Evolutionary conservation across 805 yeast species (phyloP).

Genomic region (Cyberlindnera lachancei): DNA sequence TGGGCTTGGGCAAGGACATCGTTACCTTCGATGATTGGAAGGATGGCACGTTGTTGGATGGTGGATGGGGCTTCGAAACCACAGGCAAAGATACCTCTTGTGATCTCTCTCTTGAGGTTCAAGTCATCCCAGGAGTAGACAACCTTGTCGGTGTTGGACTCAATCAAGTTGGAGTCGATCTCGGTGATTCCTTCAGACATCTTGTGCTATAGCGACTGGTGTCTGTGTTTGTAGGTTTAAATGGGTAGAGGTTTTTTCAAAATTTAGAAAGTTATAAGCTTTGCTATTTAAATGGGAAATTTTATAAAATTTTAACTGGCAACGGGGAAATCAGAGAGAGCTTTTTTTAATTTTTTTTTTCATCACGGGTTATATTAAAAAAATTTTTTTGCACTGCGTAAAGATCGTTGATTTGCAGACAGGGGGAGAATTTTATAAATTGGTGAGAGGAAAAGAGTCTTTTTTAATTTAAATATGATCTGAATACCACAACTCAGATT

Average conservation of each 20-base stretch:
- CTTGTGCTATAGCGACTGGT: conserved; percentile 6
- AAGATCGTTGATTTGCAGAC: no score
- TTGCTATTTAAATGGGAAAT: neutral
- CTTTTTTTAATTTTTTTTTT: neutral
- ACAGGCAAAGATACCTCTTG: conserved; percentile 56
- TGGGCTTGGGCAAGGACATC: conserved; percentile 98
- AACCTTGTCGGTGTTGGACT: conserved; percentile 94
- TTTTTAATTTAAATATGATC: no score
- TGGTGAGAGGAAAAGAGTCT: no score
- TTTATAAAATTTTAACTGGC: no score
- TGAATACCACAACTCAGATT: no score
- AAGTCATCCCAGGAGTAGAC: conserved; percentile 71
- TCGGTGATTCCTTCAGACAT: conserved; percentile 64
- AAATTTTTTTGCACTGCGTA: neutral
- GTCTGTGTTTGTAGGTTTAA: conserved; percentile 24
- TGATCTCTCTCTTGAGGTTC: conserved; percentile 58
- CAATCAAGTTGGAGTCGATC: conserved; percentile 76
- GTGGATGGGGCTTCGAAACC: conserved; percentile 97
- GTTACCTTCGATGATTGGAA: conserved; percentile 90
- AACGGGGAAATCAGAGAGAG: neutral
- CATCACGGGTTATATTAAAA: neutral
- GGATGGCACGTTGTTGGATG: conserved; percentile 95
- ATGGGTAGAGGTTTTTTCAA: conserved; percentile 45
- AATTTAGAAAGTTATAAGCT: neutral
- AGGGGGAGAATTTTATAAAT: no score